Conservation (phyloP, 2,329 filamentous ascomycete species). For the Phyllosticta ampelicida region DNA sequence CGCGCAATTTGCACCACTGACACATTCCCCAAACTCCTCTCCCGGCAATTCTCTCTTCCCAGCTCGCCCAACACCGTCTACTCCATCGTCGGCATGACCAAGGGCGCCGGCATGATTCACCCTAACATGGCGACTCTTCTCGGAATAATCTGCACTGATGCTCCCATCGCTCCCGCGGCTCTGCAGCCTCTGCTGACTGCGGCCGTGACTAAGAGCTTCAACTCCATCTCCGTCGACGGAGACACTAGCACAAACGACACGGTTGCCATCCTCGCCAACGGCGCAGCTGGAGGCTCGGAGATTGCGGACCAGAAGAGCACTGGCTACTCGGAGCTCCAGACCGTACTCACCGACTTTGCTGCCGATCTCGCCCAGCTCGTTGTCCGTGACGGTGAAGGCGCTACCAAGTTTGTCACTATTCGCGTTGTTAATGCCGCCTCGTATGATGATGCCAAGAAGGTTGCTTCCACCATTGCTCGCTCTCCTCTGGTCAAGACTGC, state of each 20-base stretch:
- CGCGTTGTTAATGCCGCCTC: conserved; percentile 63
- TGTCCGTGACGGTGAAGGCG: conserved; percentile 91
- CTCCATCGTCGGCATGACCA: conserved; percentile 86
- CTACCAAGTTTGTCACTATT: conserved; percentile 96
- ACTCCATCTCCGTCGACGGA: conserved; percentile 92
- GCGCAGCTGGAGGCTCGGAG: conserved; percentile 65
- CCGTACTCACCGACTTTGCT: conserved; percentile 65
- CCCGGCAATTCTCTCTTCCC: conserved; percentile 71
- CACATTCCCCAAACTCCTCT: conserved; percentile 93
- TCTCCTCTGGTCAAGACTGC: conserved; percentile 96
- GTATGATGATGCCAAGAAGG: conserved; percentile 60
- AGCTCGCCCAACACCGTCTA: conserved; percentile 68
- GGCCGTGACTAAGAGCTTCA: conserved; percentile 79
- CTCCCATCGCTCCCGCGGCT: conserved; percentile 57
- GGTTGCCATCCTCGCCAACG: conserved; percentile 87
- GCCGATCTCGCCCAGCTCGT: conserved; percentile 82
- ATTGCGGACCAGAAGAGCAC: conserved; percentile 41
- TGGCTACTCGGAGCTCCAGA: conserved; percentile 57
- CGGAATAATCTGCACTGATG: conserved; percentile 85
- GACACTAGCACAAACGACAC: conserved; percentile 98
- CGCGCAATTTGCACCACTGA: conserved; percentile 96
- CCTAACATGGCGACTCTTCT: conserved; percentile 97
- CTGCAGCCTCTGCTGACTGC: conserved; percentile 60
- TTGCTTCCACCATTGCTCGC: conserved; percentile 79
- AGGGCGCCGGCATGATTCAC: conserved; percentile 98